Evolutionary conservation across 768 basidiomycete genomes (phyloP), one percentile per base, ranked within the genome.

Genomic region (Auricularia auricula-judae): DNA sequence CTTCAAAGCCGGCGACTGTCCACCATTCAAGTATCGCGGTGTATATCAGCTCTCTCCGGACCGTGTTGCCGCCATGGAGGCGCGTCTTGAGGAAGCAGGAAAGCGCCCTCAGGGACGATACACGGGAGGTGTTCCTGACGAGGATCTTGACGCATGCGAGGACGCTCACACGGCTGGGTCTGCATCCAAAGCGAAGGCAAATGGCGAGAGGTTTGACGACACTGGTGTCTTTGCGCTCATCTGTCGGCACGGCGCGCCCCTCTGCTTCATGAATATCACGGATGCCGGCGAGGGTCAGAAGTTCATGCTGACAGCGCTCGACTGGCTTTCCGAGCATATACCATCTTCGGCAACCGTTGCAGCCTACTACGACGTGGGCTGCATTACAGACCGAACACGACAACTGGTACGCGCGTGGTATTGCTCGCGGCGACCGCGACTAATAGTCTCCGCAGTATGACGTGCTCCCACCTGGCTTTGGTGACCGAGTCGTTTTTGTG

Each of bases 201-300:
- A 12, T 8, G 29, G 56, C 34, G 56, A 33, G 21, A 8, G 23
- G n/a, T 77, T 75, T 62, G 72, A 78, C 47, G 72, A 76, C 47
- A 71, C 67, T 1, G 76, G 78, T 0, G 62, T 77, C 43, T 79
- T 80, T 73, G 74, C 73, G 0, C 66, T 79, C 0, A 73, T 77
- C 0, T 80, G 78, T 65, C 65, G 72, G 0, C 78, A 79, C 43
- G 73, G 76, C 47, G 73, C 76, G 7, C 73, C 74, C 4, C 56
- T 59, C 4, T 35, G 23, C 29, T 35, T 59, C 12, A 33, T 14
- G 16, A 59, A 59, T 23, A 35, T 59, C 56, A 35, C 23, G 3
- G 34, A 29, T 10, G 5, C 56, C 12, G 56, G 56, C 5, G 56
- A 59, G 18, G 29, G 56, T 5, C 56, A 59, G 56, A 59, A 59